Evolutionary conservation across 208 protist genomes (phyloP).

Genomic region (Crithidia expoeki): DNA sequence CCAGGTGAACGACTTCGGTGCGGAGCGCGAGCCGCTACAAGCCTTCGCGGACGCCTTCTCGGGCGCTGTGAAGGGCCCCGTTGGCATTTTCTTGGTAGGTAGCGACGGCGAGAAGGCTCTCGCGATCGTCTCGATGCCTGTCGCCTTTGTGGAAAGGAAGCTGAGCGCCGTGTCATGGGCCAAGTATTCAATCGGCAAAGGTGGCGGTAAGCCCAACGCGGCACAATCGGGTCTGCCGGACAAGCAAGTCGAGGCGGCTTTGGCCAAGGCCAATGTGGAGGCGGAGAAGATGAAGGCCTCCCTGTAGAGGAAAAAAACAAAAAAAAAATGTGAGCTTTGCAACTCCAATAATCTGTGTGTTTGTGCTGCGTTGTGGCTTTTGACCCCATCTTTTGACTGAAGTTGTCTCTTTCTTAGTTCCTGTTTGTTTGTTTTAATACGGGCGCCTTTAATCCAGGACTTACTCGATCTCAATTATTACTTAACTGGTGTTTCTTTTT

Average conservation of each 20-base stretch:
- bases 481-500: too few species aligned
- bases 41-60: slow-evolving; percentile 81
- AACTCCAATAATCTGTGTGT: slow-evolving; percentile 3
- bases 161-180: slow-evolving; percentile 84
- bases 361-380: too few species aligned
- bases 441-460: too few species aligned
- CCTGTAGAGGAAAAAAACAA: slow-evolving; percentile 24
- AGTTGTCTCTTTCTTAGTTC: too few species aligned
- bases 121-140: slow-evolving; percentile 72
- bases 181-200: slow-evolving; percentile 87
- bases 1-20: slow-evolving; percentile 59
- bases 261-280: slow-evolving; percentile 66
- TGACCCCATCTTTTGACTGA: too few species aligned
- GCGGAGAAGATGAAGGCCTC: slow-evolving; percentile 69
- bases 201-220: slow-evolving; percentile 88
- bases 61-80: slow-evolving; percentile 50
- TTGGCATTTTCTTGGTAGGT: slow-evolving; percentile 81
- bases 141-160: slow-evolving; percentile 75
- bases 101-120: slow-evolving; percentile 73
- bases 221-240: slow-evolving; percentile 85
- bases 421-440: too few species aligned
- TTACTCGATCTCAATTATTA: too few species aligned
- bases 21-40: slow-evolving; percentile 87
- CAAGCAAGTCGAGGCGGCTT: slow-evolving; percentile 40
- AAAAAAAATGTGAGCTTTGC: background rate